Evolutionary conservation across 2,329 filamentous ascomycete genomes (phyloP), one percentile per base, ranked within the genome.

Genomic region (Pezicula neosporulosa): DNA sequence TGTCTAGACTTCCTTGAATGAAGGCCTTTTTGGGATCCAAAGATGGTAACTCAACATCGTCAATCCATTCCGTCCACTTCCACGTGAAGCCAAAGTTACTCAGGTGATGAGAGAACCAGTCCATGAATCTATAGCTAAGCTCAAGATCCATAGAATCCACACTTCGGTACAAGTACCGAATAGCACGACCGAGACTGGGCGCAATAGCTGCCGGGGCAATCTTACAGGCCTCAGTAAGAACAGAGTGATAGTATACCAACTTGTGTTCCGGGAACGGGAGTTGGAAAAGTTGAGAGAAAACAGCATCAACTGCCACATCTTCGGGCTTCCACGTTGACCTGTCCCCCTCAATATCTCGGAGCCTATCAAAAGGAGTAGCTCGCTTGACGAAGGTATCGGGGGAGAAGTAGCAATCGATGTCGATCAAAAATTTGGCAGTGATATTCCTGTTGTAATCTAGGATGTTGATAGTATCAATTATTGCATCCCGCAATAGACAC

Each of bases 21-120:
- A 99, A 97, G 30, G 93, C 90, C 72, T 97, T 97, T 72, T 86
- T 88, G 1, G 94, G 92, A 66, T 96, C 84, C 33, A 94, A 73
- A 54, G 86, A 77, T 0, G 89, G 81, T 24, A 95, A 78, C 41
- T 83, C 78, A 15, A 96, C 84, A 66, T 97, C 91, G 15, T 92
- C 90, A 44, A 89, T 80, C 94, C 94, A 99, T 72, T 99, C 94
- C 15, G 88, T 86, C 94, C 94, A 99, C 72, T 97, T 97, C 94
- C 94, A 99, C 9, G 94, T 94, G 68, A 97, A 99, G 48, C 96
- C 94, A 67, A 99, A 99, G 73, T 99, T 99, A 73, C 92, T 97
- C 59, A 99, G 74, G 73, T 99, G 94, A 68, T 99, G 94, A 16
- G 93, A 83, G 66, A 99, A 99, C 94, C 94, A 99, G 68, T 97